Percentiles rank a stretch among this genome's conserved stretches.
Conservation (phyloP, 768 basidiomycete genomes). For the Russula ochroleuca region DNA sequence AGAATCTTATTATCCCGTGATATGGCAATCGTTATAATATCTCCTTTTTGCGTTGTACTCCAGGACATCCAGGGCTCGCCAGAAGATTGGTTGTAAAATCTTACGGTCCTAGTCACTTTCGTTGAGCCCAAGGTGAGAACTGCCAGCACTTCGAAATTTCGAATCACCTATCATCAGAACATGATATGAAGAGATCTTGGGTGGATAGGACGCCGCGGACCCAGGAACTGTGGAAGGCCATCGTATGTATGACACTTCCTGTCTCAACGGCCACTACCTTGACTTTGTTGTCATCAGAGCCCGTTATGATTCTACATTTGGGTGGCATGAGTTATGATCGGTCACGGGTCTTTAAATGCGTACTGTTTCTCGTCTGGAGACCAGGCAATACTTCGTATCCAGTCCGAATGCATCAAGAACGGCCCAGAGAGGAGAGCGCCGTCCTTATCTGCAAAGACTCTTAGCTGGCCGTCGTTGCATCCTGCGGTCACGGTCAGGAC, state of each 20-base stretch:
- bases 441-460: slow-evolving; percentile 30
- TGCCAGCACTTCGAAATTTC: too few relatives aligned
- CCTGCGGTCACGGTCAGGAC: neutral
- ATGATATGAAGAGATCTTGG: slow-evolving; percentile 3
- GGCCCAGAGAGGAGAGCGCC: slow-evolving; percentile 22
- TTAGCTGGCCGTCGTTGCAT: slow-evolving; percentile 25
- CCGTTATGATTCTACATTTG: slow-evolving; percentile 11
- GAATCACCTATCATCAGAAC: slow-evolving; percentile 11
- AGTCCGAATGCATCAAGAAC: slow-evolving; percentile 23
- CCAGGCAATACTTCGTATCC: slow-evolving; percentile 29
- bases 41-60: slow-evolving; percentile 15
- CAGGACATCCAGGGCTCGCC: slow-evolving; percentile 12
- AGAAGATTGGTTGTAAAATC: slow-evolving; percentile 9
- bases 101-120: slow-evolving; percentile 6
- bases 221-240: slow-evolving; percentile 18
- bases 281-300: slow-evolving; percentile 16
- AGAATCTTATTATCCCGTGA: slow-evolving; percentile 31
- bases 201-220: slow-evolving; percentile 9
- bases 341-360: neutral
- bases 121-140: neutral
- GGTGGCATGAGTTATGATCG: neutral
- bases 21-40: slow-evolving; percentile 28
- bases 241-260: slow-evolving; percentile 4
- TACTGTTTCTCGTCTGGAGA: slow-evolving; percentile 30
- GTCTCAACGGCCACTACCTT: slow-evolving; percentile 14